These are phyloP conservation scores for Exophiala bonariae DNA, from an alignment of 2,329 filamentous ascomycete species.

Conservation along the genomic window DNA sequence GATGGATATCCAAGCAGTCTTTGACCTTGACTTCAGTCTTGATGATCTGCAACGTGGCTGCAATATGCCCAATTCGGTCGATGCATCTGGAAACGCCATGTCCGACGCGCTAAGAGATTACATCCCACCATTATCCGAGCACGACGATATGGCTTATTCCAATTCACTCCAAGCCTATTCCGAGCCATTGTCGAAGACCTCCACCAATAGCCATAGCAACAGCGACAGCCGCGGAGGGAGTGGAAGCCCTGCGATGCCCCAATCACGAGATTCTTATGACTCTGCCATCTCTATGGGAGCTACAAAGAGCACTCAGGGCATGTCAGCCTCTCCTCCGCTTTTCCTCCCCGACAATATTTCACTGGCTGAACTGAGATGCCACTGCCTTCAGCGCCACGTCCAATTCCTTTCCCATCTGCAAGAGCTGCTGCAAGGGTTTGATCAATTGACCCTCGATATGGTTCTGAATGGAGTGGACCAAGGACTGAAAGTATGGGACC, in stretches of 20 bases:
- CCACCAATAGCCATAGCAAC: slow-evolving; percentile 2
- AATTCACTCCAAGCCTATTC: background rate
- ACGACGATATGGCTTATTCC: background rate
- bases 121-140: background rate
- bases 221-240: background rate
- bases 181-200: slow-evolving; percentile 2
- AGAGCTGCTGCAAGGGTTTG: background rate
- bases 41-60: background rate
- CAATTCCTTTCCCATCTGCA: slow-evolving; percentile 2
- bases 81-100: background rate
- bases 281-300: background rate
- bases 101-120: background rate
- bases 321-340: background rate
- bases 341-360: background rate
- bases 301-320: background rate
- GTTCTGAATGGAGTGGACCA: slow-evolving; percentile 3
- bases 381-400: slow-evolving; percentile 2
- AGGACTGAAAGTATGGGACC: slow-evolving; percentile 2
- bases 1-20: background rate
- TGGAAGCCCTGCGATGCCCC: slow-evolving; percentile 2
- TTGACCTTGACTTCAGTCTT: background rate
- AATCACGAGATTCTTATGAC: background rate
- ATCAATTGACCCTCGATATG: background rate
- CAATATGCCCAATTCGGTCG: background rate
- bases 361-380: background rate